Base-by-base conservation (phyloP, 2,329 filamentous ascomycete species). In the Aureobasidium vineae region DNA sequence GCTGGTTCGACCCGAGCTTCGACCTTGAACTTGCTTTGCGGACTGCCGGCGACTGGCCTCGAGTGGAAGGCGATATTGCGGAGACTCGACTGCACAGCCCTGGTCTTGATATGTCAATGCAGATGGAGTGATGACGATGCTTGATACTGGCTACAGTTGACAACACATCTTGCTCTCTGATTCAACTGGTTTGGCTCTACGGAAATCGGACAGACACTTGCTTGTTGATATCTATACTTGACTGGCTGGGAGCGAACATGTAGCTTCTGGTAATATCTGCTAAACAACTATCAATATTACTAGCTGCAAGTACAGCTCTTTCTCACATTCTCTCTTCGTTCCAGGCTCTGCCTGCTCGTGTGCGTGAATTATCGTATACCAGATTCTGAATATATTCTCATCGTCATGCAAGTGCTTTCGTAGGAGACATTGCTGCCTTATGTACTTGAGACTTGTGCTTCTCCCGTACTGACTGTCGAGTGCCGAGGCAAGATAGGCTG, bases 1-100 rank as follows among this genome's bases (percentile, higher is more conserved):
- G 83, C 67, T 95, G 91, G 82, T 94, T 96, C 73, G 80, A 83
- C 3, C 79, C 81, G 13, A n/a, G 28, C 23, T 75, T 91, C 11
- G 87, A 90, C 71, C 80, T 86, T 3, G 75, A 80, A 1, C 78
- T 84, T 26, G 86, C 94, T 2, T 81, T 92, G 77, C 79, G 78
- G n/a, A 94, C 91, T 7, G 80, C 75, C 0, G 80, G 80, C 2
- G 68, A 65, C 1, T 83, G 81, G 81, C 71, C 76, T 38, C 61
- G 61, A 10, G 16, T 54, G 3, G 61, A 64, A 28, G 26, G 11
- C n/a, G 15, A 10, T n/a, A 45, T 43, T 64, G 61, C 61, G 16
- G 61, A 53, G 33, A 15, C 49, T 36, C 49, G 38, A 8, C n/a
- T 54, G 23, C 38, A 45, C 10, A 54, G 61, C n/a, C 61, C 61